A percentile compares a stretch with the other conserved stretches of the same genome.
Evolutionary conservation across 225 moss, liverwort and hornwort genomes (phyloP).

Genomic region (Pseudoscleropodium purum): DNA sequence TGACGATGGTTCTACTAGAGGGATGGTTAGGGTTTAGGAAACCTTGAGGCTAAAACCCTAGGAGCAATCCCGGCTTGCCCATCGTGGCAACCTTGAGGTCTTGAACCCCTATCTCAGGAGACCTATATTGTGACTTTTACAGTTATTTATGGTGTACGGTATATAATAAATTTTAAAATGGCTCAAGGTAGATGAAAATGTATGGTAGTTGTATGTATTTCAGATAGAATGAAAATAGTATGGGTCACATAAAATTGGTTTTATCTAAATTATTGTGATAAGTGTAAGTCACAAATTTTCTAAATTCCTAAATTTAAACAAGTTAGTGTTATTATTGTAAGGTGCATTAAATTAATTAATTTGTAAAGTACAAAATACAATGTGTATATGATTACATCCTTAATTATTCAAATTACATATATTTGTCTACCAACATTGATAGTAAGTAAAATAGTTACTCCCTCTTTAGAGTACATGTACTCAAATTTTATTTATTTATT

Average conservation of each 20-base stretch:
- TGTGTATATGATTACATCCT: not conserved
- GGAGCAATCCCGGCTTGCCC: not conserved
- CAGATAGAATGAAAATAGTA: not conserved
- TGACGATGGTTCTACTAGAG: not conserved
- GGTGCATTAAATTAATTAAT: too few species aligned
- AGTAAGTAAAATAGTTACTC: too few species aligned
- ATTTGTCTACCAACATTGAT: not conserved
- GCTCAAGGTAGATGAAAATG: not conserved
- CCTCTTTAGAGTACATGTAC: too few species aligned
- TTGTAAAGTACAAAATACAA: not conserved
- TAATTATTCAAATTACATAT: not conserved
- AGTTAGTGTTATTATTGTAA: not conserved
- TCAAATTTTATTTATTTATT: too few species aligned
- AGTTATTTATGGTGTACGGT: not conserved
- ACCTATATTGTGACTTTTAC: not conserved
- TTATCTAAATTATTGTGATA: not conserved
- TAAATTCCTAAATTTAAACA: not conserved
- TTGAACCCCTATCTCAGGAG: too few species aligned
- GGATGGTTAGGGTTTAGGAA: not conserved
- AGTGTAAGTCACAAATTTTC: fast-evolving
- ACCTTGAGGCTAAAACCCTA: not conserved
- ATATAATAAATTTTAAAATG: not conserved
- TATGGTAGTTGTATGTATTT: not conserved
- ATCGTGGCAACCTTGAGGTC: not conserved
- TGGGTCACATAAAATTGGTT: not conserved